Percentiles rank a stretch among this genome's conserved stretches.
These are phyloP conservation scores for Tothia fuscella DNA, from an alignment of 2,329 filamentous ascomycete genomes.

Conservation along the genomic window DNA sequence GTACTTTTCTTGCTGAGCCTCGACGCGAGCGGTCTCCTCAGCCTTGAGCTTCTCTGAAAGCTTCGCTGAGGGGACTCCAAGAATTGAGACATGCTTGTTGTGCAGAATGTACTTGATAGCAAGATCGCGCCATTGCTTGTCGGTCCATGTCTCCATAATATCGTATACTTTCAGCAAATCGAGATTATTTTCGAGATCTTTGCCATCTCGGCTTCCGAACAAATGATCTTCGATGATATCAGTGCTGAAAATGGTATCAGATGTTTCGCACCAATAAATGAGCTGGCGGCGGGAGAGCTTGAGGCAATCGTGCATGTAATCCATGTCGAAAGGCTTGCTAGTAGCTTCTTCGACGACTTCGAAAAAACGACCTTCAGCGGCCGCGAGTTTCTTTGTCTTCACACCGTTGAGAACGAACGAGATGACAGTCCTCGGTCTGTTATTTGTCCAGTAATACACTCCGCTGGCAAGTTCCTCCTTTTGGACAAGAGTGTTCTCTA, in stretches of 20 bases:
- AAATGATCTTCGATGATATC: slow-evolving; percentile 87
- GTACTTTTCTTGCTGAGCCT: slow-evolving; percentile 64
- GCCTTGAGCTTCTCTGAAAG: slow-evolving; percentile 70
- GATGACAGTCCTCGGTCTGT: slow-evolving; percentile 69
- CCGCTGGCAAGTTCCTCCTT: slow-evolving; percentile 84
- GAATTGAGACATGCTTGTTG: slow-evolving; percentile 73
- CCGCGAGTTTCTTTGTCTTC: slow-evolving; percentile 68
- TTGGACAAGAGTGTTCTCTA: slow-evolving; percentile 88
- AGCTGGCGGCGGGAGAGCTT: slow-evolving; percentile 68
- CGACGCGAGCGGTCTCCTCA: slow-evolving; percentile 67
- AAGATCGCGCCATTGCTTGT: slow-evolving; percentile 72
- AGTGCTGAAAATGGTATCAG: slow-evolving; percentile 67
- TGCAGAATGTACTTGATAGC: slow-evolving; percentile 75
- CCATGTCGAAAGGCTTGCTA: slow-evolving; percentile 72
- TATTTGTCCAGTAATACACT: slow-evolving; percentile 67
- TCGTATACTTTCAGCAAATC: slow-evolving; percentile 44
- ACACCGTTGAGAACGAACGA: slow-evolving; percentile 81
- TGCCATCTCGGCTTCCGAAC: slow-evolving; percentile 77
- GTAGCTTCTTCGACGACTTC: slow-evolving; percentile 72
- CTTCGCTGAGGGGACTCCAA: slow-evolving; percentile 73
- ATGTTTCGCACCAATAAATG: slow-evolving; percentile 73
- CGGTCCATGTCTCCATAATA: slow-evolving; percentile 63
- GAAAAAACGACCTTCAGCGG: slow-evolving; percentile 77
- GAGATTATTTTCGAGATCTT: slow-evolving; percentile 28
- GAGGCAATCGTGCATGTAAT: slow-evolving; percentile 80